These are phyloP conservation scores for Colletotrichum gigasporum DNA, from an alignment of 2,329 filamentous ascomycete species.

Conservation along the genomic window DNA sequence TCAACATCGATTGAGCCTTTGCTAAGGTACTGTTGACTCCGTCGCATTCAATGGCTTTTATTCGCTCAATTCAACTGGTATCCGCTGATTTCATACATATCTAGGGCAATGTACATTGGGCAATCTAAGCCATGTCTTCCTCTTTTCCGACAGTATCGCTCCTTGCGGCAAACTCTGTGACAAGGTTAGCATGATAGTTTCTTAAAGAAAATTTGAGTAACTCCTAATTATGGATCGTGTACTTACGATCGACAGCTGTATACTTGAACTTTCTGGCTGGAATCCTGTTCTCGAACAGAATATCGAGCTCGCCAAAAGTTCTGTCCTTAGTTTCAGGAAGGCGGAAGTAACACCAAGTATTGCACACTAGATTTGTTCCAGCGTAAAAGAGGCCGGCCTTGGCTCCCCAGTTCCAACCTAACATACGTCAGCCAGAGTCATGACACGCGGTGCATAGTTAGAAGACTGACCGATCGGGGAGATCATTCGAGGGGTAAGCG, in stretches of 20 bases:
- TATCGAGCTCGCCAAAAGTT: conserved; percentile 54
- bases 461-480: conserved; percentile 39
- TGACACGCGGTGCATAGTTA: too few species aligned
- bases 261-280: conserved; percentile 38
- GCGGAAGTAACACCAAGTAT: conserved; percentile 52
- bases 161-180: background rate
- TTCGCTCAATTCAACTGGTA: too few species aligned
- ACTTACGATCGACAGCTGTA: conserved; percentile 36
- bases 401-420: conserved; percentile 48
- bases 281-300: conserved; percentile 35
- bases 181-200: background rate
- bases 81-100: too few species aligned
- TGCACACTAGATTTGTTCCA: conserved; percentile 44
- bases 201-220: background rate
- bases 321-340: conserved; percentile 55
- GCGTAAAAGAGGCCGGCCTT: conserved; percentile 55
- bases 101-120: too few species aligned
- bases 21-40: too few species aligned
- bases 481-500: conserved; percentile 48
- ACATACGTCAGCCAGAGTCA: background rate
- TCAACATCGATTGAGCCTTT: too few species aligned
- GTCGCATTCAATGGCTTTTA: too few species aligned
- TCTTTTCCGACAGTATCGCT: background rate
- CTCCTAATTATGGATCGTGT: too few species aligned
- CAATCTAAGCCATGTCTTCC: background rate